A percentile compares a stretch with the other conserved stretches of the same genome.
phyloP scores from a whole-genome alignment of 192 early-diverging fungal genomes.

The Backusella circina region DNA sequence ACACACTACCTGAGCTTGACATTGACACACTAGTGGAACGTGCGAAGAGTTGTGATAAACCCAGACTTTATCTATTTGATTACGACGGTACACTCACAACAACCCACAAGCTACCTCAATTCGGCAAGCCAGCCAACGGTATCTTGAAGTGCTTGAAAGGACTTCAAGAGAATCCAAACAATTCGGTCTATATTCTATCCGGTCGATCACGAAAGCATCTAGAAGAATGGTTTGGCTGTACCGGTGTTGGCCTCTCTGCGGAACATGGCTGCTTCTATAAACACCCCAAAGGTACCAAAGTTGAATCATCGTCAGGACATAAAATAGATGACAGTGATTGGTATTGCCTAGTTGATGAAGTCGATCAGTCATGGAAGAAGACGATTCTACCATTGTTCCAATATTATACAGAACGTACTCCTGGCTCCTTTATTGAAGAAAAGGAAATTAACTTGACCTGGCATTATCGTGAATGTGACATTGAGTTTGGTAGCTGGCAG shows the following conservation, averaged over 20 bases:
- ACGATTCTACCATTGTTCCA: slow-evolving; percentile 93
- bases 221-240: slow-evolving; percentile 86
- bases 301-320: slow-evolving; percentile 45
- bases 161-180: slow-evolving; percentile 68
- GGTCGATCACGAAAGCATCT: slow-evolving; percentile 90
- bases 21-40: slow-evolving; percentile 45
- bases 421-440: slow-evolving; percentile 96
- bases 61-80: slow-evolving; percentile 86
- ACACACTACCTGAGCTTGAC: slow-evolving; percentile 56
- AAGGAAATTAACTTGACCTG: slow-evolving; percentile 99
- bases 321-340: slow-evolving; percentile 68
- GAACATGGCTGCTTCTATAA: slow-evolving; percentile 99
- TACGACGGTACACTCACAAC: slow-evolving; percentile 97
- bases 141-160: slow-evolving; percentile 65
- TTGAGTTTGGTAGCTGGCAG: slow-evolving; percentile 97
- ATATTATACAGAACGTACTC: slow-evolving; percentile 97
- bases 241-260: slow-evolving; percentile 88
- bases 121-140: slow-evolving; percentile 78
- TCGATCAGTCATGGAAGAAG: slow-evolving; percentile 88
- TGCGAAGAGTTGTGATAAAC: slow-evolving; percentile 54
- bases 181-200: slow-evolving; percentile 93
- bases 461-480: slow-evolving; percentile 95
- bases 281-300: slow-evolving; percentile 70
- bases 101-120: slow-evolving; percentile 85
- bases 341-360: slow-evolving; percentile 84